Evolutionary conservation across 1,284 basidiomycete species (phyloP).

Genomic region (Naganishia cerealis): DNA sequence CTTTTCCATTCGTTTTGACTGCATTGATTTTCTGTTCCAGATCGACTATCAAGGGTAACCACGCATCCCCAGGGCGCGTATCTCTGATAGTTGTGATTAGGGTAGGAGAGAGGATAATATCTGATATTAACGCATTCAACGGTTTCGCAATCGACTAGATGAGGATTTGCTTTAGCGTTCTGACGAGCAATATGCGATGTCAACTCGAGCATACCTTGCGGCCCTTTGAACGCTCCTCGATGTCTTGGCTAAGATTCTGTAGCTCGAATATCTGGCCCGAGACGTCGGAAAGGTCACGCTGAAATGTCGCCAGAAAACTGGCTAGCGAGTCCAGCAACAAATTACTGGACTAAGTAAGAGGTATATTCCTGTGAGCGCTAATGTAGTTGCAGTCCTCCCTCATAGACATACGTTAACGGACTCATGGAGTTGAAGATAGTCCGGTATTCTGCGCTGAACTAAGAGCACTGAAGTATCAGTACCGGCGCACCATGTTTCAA

Average conservation of each 20-base stretch:
- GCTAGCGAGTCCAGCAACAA: slow-evolving; percentile 79
- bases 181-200: background rate
- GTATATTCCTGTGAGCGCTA: background rate
- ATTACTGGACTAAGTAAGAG: slow-evolving; percentile 44
- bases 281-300: slow-evolving; percentile 85
- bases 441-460: slow-evolving; percentile 26
- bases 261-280: slow-evolving; percentile 93
- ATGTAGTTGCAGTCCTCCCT: background rate
- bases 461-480: background rate
- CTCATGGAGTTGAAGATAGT: slow-evolving; percentile 29
- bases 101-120: slow-evolving; percentile 78
- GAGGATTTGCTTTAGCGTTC: background rate
- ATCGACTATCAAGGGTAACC: slow-evolving; percentile 75
- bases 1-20: slow-evolving; percentile 66
- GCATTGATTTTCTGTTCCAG: slow-evolving; percentile 74
- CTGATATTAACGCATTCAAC: slow-evolving; percentile 73
- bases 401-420: slow-evolving; percentile 23
- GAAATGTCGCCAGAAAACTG: slow-evolving; percentile 88
- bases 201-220: slow-evolving; percentile 64
- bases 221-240: slow-evolving; percentile 79
- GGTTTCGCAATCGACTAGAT: slow-evolving; percentile 80
- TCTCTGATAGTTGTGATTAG: slow-evolving; percentile 80
- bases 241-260: slow-evolving; percentile 82
- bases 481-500: background rate
- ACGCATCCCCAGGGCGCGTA: slow-evolving; percentile 74